These are phyloP conservation scores for Diaporthe sp. DNA, from an alignment of 2,329 filamentous ascomycete species.

Conservation along the genomic window DNA sequence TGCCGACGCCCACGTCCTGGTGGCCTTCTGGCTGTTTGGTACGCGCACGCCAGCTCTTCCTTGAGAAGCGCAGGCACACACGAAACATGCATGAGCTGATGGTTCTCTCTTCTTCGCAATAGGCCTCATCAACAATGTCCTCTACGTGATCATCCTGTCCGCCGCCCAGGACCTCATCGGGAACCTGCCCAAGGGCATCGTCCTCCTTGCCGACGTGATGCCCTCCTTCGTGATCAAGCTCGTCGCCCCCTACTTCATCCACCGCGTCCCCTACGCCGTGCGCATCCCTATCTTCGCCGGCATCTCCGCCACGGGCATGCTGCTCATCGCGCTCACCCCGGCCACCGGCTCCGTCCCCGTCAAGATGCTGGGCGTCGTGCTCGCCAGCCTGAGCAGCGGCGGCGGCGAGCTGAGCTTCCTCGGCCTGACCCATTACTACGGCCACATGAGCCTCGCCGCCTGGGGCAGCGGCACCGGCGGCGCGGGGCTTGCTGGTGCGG, in stretches of 20 bases:
- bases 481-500: constrained; percentile 88
- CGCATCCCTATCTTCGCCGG: constrained; percentile 82
- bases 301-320: constrained; percentile 87
- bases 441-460: constrained; percentile 85
- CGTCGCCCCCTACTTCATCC: constrained; percentile 93
- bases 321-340: constrained; percentile 86
- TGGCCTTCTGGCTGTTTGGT: constrained; percentile 97
- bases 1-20: constrained; percentile 77
- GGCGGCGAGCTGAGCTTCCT: constrained; percentile 93
- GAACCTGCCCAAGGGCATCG: constrained; percentile 88
- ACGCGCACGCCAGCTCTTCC: constrained; percentile 45
- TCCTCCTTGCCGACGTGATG: constrained; percentile 92
- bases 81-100: constrained; percentile 13
- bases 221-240: constrained; percentile 92
- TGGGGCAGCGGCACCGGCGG: constrained; percentile 96
- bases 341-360: constrained; percentile 73
- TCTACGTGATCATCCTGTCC: constrained; percentile 97
- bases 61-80: not conserved
- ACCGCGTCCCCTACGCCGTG: constrained; percentile 82
- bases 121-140: constrained; percentile 96
- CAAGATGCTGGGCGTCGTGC: constrained; percentile 85
- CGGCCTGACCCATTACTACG: constrained; percentile 93
- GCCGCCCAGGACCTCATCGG: constrained; percentile 96
- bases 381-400: constrained; percentile 88
- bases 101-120: constrained; percentile 14